These are phyloP conservation scores for Nothopassalora personata DNA, from an alignment of 2,329 filamentous ascomycete species.

Conservation along the genomic window DNA sequence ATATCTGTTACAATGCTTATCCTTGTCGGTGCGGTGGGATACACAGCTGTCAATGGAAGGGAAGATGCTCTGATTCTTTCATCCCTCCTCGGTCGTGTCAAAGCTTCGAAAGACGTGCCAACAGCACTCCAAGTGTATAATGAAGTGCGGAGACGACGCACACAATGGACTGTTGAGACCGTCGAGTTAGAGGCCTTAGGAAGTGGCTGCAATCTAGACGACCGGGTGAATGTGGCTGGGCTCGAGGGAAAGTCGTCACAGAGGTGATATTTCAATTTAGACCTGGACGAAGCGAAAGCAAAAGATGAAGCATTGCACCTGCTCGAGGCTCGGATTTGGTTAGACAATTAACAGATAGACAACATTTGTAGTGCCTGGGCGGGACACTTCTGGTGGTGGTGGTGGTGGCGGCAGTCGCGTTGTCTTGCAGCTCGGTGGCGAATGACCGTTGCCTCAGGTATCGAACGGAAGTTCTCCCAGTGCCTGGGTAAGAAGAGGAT, in stretches of 20 bases:
- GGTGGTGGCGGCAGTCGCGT: not conserved
- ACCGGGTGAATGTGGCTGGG: conserved; percentile 3
- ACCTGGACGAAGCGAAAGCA: conserved; percentile 11
- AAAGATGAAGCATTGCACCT: conserved; percentile 9
- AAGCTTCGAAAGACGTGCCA: no score
- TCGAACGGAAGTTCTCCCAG: not conserved
- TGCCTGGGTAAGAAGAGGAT: not conserved
- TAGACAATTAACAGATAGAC: not conserved
- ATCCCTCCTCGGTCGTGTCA: no score
- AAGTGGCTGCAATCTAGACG: conserved; percentile 8
- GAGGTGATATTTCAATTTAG: conserved; percentile 16
- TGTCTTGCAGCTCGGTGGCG: not conserved
- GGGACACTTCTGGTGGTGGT: not conserved
- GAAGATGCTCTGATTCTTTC: no score
- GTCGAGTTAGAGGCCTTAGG: conserved; percentile 10
- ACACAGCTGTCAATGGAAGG: no score
- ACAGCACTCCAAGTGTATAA: conserved; percentile 14
- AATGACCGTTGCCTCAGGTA: not conserved
- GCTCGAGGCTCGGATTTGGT: not conserved
- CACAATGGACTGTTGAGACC: conserved; percentile 12
- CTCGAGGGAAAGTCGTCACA: conserved; percentile 7
- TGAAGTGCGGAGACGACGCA: conserved; percentile 10
- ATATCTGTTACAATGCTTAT: no score
- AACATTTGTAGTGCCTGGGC: not conserved
- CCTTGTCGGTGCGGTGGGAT: no score